Percentiles rank a stretch among this genome's conserved stretches.
These are phyloP conservation scores for Tetrahymena elliotti DNA, from an alignment of 73 alveolate genomes.

Conservation along the genomic window DNA sequence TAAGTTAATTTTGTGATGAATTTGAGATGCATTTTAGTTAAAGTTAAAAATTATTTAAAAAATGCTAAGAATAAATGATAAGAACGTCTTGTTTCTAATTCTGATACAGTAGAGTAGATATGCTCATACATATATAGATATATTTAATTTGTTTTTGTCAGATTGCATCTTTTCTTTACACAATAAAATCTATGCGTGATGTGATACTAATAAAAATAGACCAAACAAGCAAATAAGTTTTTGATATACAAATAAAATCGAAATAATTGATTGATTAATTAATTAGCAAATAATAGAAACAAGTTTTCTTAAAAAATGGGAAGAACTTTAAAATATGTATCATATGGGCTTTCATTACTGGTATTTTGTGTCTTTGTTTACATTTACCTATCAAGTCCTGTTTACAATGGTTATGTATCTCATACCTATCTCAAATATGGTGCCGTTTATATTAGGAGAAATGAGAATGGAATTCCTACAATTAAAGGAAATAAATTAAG, in stretches of 20 bases:
- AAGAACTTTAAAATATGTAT: background rate
- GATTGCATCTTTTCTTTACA: background rate
- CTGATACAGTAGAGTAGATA: background rate
- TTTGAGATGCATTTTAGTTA: no score
- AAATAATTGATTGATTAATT: background rate
- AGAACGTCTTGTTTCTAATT: no score
- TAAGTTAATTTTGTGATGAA: no score
- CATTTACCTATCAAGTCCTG: background rate
- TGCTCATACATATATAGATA: background rate
- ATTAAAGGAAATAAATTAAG: constrained; percentile 9
- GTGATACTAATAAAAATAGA: no score
- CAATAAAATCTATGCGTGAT: no score
- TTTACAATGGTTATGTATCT: background rate
- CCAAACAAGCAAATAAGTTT: no score
- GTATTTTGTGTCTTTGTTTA: background rate
- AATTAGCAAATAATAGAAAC: background rate
- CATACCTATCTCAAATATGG: background rate
- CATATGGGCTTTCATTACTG: background rate
- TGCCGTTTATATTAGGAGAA: constrained; percentile 4
- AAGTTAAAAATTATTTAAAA: no score
- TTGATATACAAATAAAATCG: background rate
- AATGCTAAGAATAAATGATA: no score
- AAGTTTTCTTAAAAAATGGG: background rate
- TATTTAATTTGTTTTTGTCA: background rate
- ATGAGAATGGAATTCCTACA: constrained; percentile 30